Percentiles rank a stretch among this genome's conserved stretches.
Evolutionary conservation across 75 land plant genomes (phyloP).

Genomic region (Ceratopteris richardii): DNA sequence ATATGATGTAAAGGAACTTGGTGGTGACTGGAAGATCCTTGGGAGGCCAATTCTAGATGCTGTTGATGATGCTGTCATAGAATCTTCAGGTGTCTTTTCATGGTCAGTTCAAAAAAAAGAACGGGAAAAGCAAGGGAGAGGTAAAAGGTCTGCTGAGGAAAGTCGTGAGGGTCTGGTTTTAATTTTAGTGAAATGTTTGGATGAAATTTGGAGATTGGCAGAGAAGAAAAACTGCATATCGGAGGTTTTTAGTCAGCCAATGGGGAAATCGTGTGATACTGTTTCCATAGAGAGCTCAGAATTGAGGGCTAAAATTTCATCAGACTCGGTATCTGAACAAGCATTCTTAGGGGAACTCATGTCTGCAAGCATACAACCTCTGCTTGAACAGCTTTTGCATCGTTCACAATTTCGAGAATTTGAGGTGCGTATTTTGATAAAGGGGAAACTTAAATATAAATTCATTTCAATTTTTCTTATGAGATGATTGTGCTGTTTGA

Average conservation of each 20-base stretch:
- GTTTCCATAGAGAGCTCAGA: constrained; percentile 7
- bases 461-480: background rate
- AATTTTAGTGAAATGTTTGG: constrained; percentile 48
- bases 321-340: constrained; percentile 12
- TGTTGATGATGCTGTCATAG: constrained; percentile 21
- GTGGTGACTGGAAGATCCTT: constrained; percentile 46
- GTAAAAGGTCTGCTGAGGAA: constrained; percentile 36
- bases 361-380: constrained; percentile 34
- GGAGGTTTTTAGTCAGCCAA: constrained; percentile 34
- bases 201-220: constrained; percentile 39
- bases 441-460: constrained; percentile 3
- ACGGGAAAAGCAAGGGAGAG: constrained; percentile 43
- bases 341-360: constrained; percentile 32
- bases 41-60: constrained; percentile 52
- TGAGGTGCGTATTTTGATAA: constrained; percentile 53
- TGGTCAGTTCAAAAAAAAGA: constrained; percentile 15
- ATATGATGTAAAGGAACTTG: constrained; percentile 24
- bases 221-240: constrained; percentile 8
- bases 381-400: constrained; percentile 46
- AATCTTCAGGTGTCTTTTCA: constrained; percentile 6
- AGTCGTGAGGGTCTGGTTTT: constrained; percentile 36
- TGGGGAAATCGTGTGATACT: constrained; percentile 10
- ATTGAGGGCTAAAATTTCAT: constrained; percentile 1
- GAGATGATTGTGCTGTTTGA: too few relatives aligned
- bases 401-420: constrained; percentile 39